These are phyloP conservation scores for Yamadazyma trypodendri DNA, from an alignment of 1,139 yeast genomes.

Conservation along the genomic window DNA sequence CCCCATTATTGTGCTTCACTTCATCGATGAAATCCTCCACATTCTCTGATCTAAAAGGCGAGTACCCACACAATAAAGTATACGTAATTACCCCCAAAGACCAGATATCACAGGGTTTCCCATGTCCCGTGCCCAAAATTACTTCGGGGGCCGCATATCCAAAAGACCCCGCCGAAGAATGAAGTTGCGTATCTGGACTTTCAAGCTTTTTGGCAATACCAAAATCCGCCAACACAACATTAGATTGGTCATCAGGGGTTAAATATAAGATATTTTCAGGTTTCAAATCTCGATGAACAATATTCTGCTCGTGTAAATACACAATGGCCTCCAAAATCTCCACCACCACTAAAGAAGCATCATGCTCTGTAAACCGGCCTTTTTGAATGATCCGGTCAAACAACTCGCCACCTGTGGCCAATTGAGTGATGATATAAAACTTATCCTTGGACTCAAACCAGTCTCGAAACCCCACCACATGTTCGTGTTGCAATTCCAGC, in stretches of 20 bases:
- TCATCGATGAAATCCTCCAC: conserved; percentile 79
- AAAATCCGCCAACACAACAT: conserved; percentile 83
- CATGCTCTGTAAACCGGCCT: conserved; percentile 82
- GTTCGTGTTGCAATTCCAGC: conserved; percentile 67
- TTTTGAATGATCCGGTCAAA: conserved; percentile 77
- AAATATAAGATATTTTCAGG: conserved; percentile 84
- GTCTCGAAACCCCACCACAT: conserved; percentile 78
- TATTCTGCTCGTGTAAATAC: conserved; percentile 69
- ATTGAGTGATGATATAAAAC: conserved; percentile 70
- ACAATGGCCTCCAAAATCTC: conserved; percentile 73
- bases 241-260: conserved; percentile 52
- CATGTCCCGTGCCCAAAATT: conserved; percentile 72
- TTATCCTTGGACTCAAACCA: conserved; percentile 87
- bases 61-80: conserved; percentile 86
- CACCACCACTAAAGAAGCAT: conserved; percentile 67
- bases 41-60: conserved; percentile 86
- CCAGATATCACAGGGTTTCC: conserved; percentile 93
- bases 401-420: conserved; percentile 90
- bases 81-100: conserved; percentile 88
- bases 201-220: conserved; percentile 82
- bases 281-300: conserved; percentile 88
- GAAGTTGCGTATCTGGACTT: conserved; percentile 60
- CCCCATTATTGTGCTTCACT: conserved; percentile 65
- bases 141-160: conserved; percentile 97
- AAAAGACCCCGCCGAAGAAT: conserved; percentile 82